Percentiles rank a stretch among this genome's conserved stretches.
Evolutionary conservation across 2,329 filamentous ascomycete genomes (phyloP).

Genomic region (Fusarium nurragi): DNA sequence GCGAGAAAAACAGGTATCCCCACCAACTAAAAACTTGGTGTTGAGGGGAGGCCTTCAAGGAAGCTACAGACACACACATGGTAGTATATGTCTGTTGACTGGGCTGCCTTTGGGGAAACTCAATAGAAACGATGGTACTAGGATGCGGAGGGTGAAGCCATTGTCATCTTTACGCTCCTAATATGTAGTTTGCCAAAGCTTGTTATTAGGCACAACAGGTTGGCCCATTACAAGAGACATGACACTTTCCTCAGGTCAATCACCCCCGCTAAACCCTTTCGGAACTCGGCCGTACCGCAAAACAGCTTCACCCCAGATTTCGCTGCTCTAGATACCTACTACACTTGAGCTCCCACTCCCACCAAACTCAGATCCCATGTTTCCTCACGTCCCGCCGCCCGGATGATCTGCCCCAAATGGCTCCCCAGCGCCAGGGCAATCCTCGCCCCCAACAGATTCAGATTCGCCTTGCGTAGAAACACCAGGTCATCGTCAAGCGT

Average conservation of each 20-base stretch:
- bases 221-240: background rate
- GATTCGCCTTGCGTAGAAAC: conserved; percentile 2
- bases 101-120: too few species aligned
- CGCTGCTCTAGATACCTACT: background rate
- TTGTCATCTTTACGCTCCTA: too few species aligned
- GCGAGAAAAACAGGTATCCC: background rate
- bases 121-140: too few species aligned
- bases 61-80: too few species aligned
- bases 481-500: background rate
- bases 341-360: background rate
- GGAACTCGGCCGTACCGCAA: conserved; percentile 20
- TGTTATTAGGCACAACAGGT: too few species aligned
- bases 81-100: too few species aligned
- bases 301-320: conserved; percentile 2
- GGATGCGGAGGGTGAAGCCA: too few species aligned
- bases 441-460: conserved; percentile 20
- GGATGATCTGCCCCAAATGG: conserved; percentile 48
- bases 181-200: too few species aligned
- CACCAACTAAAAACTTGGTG: background rate
- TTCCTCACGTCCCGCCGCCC: conserved; percentile 28
- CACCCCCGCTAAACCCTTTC: conserved; percentile 33
- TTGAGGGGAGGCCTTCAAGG: too few species aligned
- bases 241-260: background rate
- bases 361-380: conserved; percentile 26
- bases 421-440: conserved; percentile 39